A percentile compares a stretch with the other conserved stretches of the same genome.
Conservation (phyloP, 495 filamentous ascomycete genomes). For the Aspergillus kassunensis region DNA sequence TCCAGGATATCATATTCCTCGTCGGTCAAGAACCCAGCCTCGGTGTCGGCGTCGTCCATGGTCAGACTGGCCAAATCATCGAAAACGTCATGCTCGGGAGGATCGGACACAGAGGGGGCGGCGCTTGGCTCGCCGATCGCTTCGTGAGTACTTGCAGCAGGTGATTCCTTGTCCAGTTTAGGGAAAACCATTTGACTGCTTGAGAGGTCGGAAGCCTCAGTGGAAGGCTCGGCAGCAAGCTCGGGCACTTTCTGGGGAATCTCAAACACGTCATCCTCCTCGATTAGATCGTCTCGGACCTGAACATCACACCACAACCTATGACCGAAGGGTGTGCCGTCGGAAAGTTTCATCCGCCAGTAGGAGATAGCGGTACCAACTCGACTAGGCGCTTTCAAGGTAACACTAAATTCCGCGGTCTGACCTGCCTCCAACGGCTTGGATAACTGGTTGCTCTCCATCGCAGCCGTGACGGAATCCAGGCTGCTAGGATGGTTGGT, state of each 20-base stretch:
- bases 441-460: conserved; percentile 75
- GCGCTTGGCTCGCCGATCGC: conserved; percentile 28
- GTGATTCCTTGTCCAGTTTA: conserved; percentile 91
- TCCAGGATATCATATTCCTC: conserved; percentile 97
- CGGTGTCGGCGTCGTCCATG: conserved; percentile 54
- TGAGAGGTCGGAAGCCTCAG: conserved; percentile 21
- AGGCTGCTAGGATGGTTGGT: conserved; percentile 69
- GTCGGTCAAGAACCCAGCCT: conserved; percentile 81
- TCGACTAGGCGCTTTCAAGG: conserved; percentile 72
- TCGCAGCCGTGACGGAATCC: conserved; percentile 64
- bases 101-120: conserved; percentile 33
- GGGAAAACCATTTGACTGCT: conserved; percentile 92
- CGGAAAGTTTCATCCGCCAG: conserved; percentile 85
- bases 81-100: conserved; percentile 50
- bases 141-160: conserved; percentile 71
- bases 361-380: conserved; percentile 81
- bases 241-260: conserved; percentile 21
- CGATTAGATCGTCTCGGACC: conserved; percentile 41
- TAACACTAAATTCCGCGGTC: conserved; percentile 74
- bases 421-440: conserved; percentile 66
- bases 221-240: conserved; percentile 10
- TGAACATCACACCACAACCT: conserved; percentile 91
- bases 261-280: background rate
- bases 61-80: conserved; percentile 69
- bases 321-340: conserved; percentile 83